Conservation (phyloP, 169 alveolate species). For the Eimeria falciformis region DNA sequence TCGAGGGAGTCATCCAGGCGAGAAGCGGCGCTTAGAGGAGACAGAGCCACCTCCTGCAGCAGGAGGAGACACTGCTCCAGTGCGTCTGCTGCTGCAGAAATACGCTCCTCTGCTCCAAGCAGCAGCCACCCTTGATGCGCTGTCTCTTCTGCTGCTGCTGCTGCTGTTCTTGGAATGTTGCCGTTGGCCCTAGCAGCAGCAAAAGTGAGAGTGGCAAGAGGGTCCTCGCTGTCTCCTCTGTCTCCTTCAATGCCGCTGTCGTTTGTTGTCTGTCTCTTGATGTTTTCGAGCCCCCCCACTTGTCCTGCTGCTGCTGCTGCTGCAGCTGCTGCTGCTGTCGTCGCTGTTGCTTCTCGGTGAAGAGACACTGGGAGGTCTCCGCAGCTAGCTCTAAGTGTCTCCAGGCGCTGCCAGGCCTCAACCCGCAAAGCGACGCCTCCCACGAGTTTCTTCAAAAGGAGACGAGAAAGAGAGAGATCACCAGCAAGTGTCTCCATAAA, state of each 20-base stretch:
- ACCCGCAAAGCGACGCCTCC: conserved; percentile 8
- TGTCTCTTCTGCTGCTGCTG: conserved; percentile 35
- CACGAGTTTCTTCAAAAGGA: not conserved
- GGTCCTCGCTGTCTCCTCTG: not conserved
- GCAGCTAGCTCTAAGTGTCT: not conserved
- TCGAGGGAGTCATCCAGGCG: conserved; percentile 17
- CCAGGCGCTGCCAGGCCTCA: conserved; percentile 29
- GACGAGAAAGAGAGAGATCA: not conserved
- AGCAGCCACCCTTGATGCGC: conserved; percentile 7
- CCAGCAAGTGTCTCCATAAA: conserved; percentile 14
- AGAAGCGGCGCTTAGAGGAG: conserved; percentile 52
- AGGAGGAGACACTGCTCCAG: conserved; percentile 33
- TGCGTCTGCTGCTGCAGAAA: conserved; percentile 49
- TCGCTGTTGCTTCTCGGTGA: not conserved
- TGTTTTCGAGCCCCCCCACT: not conserved
- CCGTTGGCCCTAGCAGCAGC: not conserved
- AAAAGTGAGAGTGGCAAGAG: conserved; percentile 19
- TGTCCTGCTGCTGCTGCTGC: conserved; percentile 18
- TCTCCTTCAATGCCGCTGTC: not conserved
- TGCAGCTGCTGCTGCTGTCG: not conserved
- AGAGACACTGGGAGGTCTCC: not conserved
- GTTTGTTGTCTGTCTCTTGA: not conserved
- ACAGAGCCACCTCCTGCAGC: conserved; percentile 48
- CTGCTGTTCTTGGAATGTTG: conserved; percentile 11
- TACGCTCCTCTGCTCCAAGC: conserved; percentile 15